Conservation (phyloP, 345 rosid genomes). For the Aquilaria malaccensis region DNA sequence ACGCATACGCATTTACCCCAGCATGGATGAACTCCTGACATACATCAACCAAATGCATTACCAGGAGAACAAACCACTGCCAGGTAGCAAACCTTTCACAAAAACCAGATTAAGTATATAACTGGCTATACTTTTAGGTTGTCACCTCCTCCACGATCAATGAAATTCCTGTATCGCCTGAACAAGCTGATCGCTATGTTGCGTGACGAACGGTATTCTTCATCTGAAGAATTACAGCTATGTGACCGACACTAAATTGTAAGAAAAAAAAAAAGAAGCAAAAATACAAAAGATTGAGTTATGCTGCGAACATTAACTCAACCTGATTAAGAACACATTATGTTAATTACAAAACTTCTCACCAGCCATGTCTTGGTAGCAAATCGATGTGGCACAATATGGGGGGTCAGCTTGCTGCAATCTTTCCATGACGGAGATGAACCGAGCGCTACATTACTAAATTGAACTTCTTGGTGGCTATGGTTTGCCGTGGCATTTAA, state of each 20-base stretch:
- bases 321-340: neutral
- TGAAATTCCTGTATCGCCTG: constrained; percentile 70
- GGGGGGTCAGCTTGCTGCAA: constrained; percentile 20
- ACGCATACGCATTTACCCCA: constrained; percentile 83
- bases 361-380: constrained; percentile 53
- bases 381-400: constrained; percentile 18
- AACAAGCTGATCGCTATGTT: constrained; percentile 84
- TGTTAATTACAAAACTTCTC: constrained; percentile 13
- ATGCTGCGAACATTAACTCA: neutral
- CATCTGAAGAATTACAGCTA: constrained; percentile 45
- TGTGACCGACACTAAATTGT: constrained; percentile 44
- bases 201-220: constrained; percentile 84
- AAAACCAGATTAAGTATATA: constrained; percentile 16
- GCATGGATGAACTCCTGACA: constrained; percentile 78
- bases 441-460: constrained; percentile 19
- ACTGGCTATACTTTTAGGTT: constrained; percentile 66
- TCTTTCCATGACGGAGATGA: constrained; percentile 34
- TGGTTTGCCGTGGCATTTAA: constrained; percentile 20
- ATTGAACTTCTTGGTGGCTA: constrained; percentile 19
- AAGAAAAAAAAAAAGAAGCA: constrained; percentile 9
- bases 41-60: constrained; percentile 16
- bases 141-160: constrained; percentile 93
- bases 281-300: constrained; percentile 4
- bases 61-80: constrained; percentile 8
- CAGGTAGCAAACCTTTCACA: neutral